Percentiles rank a stretch among this genome's conserved stretches.
phyloP scores from a whole-genome alignment of 2,329 filamentous ascomycete genomes.

The Pezicula carpinea region DNA sequence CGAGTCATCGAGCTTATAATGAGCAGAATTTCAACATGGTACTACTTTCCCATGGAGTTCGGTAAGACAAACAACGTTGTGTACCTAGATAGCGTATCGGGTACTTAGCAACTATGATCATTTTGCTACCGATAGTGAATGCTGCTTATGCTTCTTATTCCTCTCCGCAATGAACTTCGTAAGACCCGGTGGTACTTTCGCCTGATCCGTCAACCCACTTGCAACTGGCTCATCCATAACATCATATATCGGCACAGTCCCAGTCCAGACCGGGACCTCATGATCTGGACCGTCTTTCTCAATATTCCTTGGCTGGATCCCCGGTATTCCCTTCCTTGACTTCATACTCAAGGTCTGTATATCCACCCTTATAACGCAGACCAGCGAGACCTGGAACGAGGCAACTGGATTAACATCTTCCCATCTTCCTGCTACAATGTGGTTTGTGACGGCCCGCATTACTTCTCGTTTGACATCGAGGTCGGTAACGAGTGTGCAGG shows the following conservation, averaged over 20 bases:
- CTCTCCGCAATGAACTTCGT: not conserved
- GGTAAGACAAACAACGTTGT: too few species aligned
- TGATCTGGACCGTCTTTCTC: constrained; percentile 5
- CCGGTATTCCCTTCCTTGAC: constrained; percentile 3
- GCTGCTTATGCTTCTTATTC: not conserved
- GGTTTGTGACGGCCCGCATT: constrained; percentile 10
- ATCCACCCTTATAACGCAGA: constrained; percentile 6
- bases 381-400: constrained; percentile 6
- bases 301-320: constrained; percentile 3
- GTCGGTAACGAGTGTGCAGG: constrained; percentile 6
- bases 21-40: too few species aligned
- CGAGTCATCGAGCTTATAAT: too few species aligned
- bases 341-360: constrained; percentile 4
- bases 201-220: not conserved
- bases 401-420: constrained; percentile 10
- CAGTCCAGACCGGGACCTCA: not conserved
- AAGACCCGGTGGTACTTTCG: not conserved
- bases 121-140: not conserved
- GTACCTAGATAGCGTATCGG: too few species aligned
- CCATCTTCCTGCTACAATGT: constrained; percentile 8
- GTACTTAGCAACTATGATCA: not conserved
- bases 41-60: too few species aligned
- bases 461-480: constrained; percentile 4
- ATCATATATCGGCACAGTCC: not conserved
- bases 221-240: not conserved